phyloP scores from a whole-genome alignment of 768 basidiomycete genomes.

The Exidia glandulosa region DNA sequence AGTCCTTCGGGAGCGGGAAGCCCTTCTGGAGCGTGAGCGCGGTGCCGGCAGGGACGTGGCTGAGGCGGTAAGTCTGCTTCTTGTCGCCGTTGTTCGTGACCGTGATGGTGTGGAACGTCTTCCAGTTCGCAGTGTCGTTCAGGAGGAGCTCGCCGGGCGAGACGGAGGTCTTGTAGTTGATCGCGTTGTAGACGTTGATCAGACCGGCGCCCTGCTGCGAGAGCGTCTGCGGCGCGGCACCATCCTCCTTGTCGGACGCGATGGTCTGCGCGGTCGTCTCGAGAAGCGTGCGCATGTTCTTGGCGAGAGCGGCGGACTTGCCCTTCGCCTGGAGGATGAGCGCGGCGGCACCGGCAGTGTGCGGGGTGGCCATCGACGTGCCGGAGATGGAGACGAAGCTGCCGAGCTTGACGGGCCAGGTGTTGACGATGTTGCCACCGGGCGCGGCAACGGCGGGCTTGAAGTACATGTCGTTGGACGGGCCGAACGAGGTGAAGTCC shows the following conservation, averaged over 20 bases:
- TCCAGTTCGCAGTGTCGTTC: conserved; percentile 28
- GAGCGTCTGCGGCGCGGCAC: conserved; percentile 5
- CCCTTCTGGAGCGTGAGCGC: conserved; percentile 13
- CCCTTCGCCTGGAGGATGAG: conserved; percentile 10
- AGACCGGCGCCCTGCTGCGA: conserved; percentile 13
- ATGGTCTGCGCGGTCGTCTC: conserved; percentile 9
- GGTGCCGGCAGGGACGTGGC: conserved; percentile 19
- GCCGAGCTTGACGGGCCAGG: conserved; percentile 7
- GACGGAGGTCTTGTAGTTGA: conserved; percentile 19
- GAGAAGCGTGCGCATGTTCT: conserved; percentile 3
- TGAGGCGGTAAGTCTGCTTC: conserved; percentile 12
- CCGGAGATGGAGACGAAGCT: conserved; percentile 4
- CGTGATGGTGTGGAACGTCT: conserved; percentile 1
- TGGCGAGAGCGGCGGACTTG: background rate
- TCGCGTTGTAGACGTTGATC: conserved; percentile 24
- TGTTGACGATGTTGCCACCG: conserved; percentile 12
- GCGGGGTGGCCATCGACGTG: conserved; percentile 12
- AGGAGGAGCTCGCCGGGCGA: conserved; percentile 23
- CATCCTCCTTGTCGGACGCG: conserved; percentile 3
- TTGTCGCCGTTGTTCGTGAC: conserved; percentile 4
- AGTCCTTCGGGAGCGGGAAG: conserved; percentile 1
- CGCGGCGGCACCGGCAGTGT: conserved; percentile 10
- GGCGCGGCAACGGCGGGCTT: conserved; percentile 13
- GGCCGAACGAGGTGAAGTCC: conserved; percentile 20
- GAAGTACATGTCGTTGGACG: conserved; percentile 22